Percentiles rank a stretch among this genome's conserved stretches.
Conservation (phyloP, 1,284 basidiomycete species). For the Psilocybe mexicana region DNA sequence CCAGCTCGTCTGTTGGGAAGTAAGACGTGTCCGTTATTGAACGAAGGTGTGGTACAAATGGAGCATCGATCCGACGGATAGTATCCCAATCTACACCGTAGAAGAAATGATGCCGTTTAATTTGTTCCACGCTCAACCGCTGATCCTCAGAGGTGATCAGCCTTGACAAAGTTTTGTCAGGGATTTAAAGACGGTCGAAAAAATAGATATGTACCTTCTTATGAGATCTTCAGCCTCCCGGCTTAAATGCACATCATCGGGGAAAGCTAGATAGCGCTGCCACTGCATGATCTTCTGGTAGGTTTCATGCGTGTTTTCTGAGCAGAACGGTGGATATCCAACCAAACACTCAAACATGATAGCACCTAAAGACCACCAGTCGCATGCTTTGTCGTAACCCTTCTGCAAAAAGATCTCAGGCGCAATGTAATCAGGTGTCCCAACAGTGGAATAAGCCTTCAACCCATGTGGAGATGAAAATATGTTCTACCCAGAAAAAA, state of each 20-base stretch:
- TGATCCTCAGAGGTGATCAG: conserved; percentile 87
- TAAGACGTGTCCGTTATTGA: conserved; percentile 95
- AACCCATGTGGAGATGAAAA: not conserved
- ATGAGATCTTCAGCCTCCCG: conserved; percentile 93
- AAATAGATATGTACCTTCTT: conserved; percentile 51
- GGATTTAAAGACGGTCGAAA: not conserved
- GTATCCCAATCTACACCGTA: conserved; percentile 94
- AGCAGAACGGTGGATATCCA: conserved; percentile 97
- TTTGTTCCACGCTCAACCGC: conserved; percentile 83
- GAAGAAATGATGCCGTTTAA: conserved; percentile 95
- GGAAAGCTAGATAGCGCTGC: conserved; percentile 86
- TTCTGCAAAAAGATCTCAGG: conserved; percentile 98
- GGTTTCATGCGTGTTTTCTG: conserved; percentile 97
- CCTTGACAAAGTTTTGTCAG: conserved; percentile 32
- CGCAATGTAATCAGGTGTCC: conserved; percentile 98
- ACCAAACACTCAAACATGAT: conserved; percentile 99
- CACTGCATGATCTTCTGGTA: conserved; percentile 99
- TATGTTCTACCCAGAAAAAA: not conserved
- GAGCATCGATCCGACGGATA: conserved; percentile 90
- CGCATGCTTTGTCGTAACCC: conserved; percentile 97
- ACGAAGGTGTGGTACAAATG: conserved; percentile 91
- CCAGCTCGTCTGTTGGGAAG: conserved; percentile 96
- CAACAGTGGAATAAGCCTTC: conserved; percentile 99
- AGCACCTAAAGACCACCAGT: conserved; percentile 97
- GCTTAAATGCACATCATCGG: conserved; percentile 94